Base-by-base conservation (phyloP, 768 basidiomycete genomes). In the Suillus spraguei region DNA sequence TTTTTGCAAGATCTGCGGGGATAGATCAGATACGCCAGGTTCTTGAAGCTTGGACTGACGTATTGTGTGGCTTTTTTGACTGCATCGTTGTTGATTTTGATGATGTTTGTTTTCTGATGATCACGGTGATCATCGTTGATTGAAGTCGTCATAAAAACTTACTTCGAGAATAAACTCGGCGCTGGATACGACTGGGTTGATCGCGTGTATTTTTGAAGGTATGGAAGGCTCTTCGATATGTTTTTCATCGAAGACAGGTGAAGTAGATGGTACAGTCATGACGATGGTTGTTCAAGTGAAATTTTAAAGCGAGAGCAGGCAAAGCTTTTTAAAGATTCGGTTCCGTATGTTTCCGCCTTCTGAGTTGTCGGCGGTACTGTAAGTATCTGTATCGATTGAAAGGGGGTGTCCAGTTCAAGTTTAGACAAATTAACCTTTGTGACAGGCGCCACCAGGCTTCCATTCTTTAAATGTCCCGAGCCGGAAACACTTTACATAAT, bases 11-110 rank as follows among this genome's bases (percentile, higher is more conserved):
- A 94, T 90, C 92, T 93, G 66, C 9, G 60, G n/a, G 32, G 33
- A 20, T n/a, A 44, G 22, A 4, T 58, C 39, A 58, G 28, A 35
- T 53, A 6, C 6, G 42, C 53, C 49, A 67, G 20, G 59, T 32
- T 17, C 46, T 60, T 63, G 41, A 67, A 42, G 53, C 62, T 42
- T 38, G 38, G 55, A 70, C 68, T 65, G 71, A 91, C 90, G 70
- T 88, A 83, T 77, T 80, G 80, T n/a, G 91, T 90, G 39, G 90
- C 90, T 58, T 77, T 75, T 66, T 79, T 79, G 33, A 92, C 82
- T n/a, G 88, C 89, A 8, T 80, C 75, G 24, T 83, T 80, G 70
- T 85, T 82, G 60, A 91, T 80, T 38, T 78, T 78, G 10, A 91
- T 89, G 22, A 91, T 66, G 66, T 84, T 78, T 2, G 86, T 87